Base-by-base conservation (phyloP, 2,329 filamentous ascomycete species). In the Emydomyces testavorans region DNA sequence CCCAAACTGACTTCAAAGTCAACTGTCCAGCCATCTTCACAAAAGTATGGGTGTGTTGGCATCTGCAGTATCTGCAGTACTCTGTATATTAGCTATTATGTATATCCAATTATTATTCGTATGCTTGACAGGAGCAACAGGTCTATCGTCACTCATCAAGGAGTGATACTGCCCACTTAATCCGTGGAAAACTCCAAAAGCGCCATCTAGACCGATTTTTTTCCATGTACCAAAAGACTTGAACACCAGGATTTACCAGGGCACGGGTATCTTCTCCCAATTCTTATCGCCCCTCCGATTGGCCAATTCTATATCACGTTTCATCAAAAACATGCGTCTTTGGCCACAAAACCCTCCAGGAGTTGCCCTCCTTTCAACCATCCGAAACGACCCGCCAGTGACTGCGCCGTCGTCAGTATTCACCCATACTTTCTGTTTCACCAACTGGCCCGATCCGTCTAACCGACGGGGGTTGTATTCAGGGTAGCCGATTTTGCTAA, bases 271-370 rank as follows among this genome's bases (percentile, higher is more conserved):
- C 16, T 46, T 52, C 15, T 49, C 40, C 50, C 50, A 52, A n/a
- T 52, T 52, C 20, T 49, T 52, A 26, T 34, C 46, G 6, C 46
- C 46, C 2, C 28, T 28, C 26, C 24, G 37, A 32, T 52, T 52
- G 10, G 50, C 50, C 21, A 29, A 28, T 23, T 35, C 29, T 13
- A 49, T 15, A 39, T 52, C 46, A 29, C 38, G 32, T 20, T 49
- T 49, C 50, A 52, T 52, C 18, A 52, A 21, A 26, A 52, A 52
- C 46, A 52, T 49, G 28, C 50, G 40, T 28, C 46, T 46, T 28
- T 52, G 50, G 8, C 50, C 50, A 36, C 50, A 52, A 16, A 52
- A 52, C 10, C 50, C 50, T 18, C 50, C 50, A 2, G 29, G 40
- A 1, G 28, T 15, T 6, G 50, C 46, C 32, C 15, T 32, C 13